Evolutionary conservation across 2,329 filamentous ascomycete species (phyloP).

Genomic region (Amesomyces nigricolor): DNA sequence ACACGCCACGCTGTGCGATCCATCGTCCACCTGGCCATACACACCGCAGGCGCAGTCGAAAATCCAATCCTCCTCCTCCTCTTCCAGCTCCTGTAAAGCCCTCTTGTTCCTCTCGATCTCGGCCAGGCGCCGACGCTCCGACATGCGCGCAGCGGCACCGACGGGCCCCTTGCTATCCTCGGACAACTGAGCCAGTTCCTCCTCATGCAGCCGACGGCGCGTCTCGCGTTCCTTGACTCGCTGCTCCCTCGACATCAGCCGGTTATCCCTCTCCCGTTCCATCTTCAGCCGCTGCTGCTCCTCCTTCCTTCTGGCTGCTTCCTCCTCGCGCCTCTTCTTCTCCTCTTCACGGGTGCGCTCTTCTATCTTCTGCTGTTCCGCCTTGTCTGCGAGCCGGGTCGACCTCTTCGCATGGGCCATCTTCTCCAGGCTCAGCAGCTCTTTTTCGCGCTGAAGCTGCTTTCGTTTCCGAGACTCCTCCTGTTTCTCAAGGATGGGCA

Average conservation of each 20-base stretch:
- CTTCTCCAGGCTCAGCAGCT: conserved; percentile 75
- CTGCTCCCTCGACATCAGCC: conserved; percentile 78
- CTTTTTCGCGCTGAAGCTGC: conserved; percentile 63
- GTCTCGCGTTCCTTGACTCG: conserved; percentile 80
- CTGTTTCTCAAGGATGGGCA: conserved; percentile 79
- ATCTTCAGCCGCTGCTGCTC: conserved; percentile 54
- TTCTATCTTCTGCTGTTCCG: conserved; percentile 70
- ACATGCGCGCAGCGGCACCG: conserved; percentile 55
- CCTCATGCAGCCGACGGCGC: conserved; percentile 76
- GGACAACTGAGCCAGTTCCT: conserved; percentile 73
- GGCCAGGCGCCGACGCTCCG: conserved; percentile 72
- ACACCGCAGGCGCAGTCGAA: conserved; percentile 93
- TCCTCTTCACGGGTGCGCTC: conserved; percentile 67
- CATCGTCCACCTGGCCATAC: conserved; percentile 90
- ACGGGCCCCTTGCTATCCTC: conserved; percentile 63
- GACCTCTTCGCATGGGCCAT: conserved; percentile 93
- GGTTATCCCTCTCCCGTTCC: conserved; percentile 69
- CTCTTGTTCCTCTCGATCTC: conserved; percentile 76
- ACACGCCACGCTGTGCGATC: conserved; percentile 87
- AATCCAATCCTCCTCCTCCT: conserved; percentile 76
- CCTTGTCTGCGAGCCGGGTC: conserved; percentile 76
- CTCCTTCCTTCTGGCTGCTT: conserved; percentile 60
- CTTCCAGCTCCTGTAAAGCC: conserved; percentile 64
- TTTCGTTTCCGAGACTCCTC: conserved; percentile 68
- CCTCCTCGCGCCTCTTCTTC: conserved; percentile 57